Evolutionary conservation across 805 yeast genomes (phyloP).

Genomic region (Starmerella floris): DNA sequence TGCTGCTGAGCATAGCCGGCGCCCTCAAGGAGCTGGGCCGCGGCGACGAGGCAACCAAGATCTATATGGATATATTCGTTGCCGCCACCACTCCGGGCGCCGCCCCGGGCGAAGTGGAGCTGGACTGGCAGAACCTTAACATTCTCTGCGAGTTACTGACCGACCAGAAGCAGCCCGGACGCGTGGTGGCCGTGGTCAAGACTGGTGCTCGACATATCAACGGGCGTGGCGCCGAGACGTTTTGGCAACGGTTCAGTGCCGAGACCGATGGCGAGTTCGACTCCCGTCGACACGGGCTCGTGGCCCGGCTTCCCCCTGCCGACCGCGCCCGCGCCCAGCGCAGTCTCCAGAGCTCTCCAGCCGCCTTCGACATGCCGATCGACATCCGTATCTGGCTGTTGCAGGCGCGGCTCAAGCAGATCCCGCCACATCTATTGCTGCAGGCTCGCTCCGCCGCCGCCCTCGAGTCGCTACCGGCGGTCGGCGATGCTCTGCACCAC

Average conservation of each 20-base stretch:
- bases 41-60: slow-evolving; percentile 13
- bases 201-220: slow-evolving; percentile 74
- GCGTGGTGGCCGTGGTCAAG: slow-evolving; percentile 44
- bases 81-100: slow-evolving; percentile 4
- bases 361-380: slow-evolving; percentile 49
- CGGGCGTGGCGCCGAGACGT: slow-evolving; percentile 39
- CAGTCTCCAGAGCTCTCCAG: neutral
- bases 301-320: neutral
- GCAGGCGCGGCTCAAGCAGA: slow-evolving; percentile 50
- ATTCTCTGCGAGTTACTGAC: slow-evolving; percentile 70
- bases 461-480: slow-evolving; percentile 28
- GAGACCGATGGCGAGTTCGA: slow-evolving; percentile 74
- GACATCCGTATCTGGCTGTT: slow-evolving; percentile 81
- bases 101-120: slow-evolving; percentile 25
- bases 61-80: slow-evolving; percentile 18
- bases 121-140: slow-evolving; percentile 82
- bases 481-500: slow-evolving; percentile 61
- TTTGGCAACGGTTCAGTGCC: slow-evolving; percentile 43
- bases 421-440: slow-evolving; percentile 16
- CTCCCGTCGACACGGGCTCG: slow-evolving; percentile 36
- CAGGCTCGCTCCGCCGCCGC: slow-evolving; percentile 8
- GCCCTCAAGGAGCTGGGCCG: slow-evolving; percentile 17
- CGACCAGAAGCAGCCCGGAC: slow-evolving; percentile 25
- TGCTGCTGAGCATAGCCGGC: slow-evolving; percentile 21
- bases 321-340: neutral